These are phyloP conservation scores for Kodamaea sp. DNA, from an alignment of 1,139 yeast genomes.

Conservation along the genomic window DNA sequence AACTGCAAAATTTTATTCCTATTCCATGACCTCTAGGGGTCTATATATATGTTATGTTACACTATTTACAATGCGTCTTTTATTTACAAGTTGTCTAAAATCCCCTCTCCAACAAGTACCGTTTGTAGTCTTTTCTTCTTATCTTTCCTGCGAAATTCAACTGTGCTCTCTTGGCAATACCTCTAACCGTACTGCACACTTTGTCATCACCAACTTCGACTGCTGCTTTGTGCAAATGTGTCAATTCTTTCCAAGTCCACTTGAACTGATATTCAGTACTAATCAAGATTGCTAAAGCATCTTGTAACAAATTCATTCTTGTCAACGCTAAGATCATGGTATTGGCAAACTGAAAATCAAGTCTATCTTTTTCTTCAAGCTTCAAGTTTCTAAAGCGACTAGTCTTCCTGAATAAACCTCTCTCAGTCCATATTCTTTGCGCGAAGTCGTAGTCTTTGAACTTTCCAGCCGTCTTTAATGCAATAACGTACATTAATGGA, in stretches of 20 bases:
- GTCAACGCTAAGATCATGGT: constrained; percentile 60
- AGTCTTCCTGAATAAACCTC: constrained; percentile 72
- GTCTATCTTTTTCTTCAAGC: constrained; percentile 39
- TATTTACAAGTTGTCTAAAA: constrained; percentile 17
- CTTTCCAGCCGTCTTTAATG: constrained; percentile 65
- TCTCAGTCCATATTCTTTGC: constrained; percentile 68
- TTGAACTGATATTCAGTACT: constrained; percentile 69
- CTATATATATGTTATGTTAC: constrained; percentile 14
- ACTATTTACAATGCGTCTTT: constrained; percentile 16
- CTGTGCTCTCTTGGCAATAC: constrained; percentile 32
- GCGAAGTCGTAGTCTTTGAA: constrained; percentile 59
- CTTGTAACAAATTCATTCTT: constrained; percentile 54
- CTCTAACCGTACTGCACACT: constrained; percentile 38
- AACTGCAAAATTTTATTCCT: too few relatives aligned
- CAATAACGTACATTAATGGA: constrained; percentile 58
- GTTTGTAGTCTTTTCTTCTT: constrained; percentile 33
- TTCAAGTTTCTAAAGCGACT: constrained; percentile 42
- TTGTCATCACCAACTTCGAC: constrained; percentile 50
- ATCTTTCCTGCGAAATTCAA: constrained; percentile 42
- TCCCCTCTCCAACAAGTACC: constrained; percentile 35
- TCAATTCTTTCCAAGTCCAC: constrained; percentile 68
- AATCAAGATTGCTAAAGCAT: constrained; percentile 67
- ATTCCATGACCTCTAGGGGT: too few relatives aligned
- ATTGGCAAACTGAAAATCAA: constrained; percentile 71
- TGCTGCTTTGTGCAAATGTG: constrained; percentile 48